Evolutionary conservation across 1,284 basidiomycete species (phyloP).

Genomic region (Lentinus polychrous): DNA sequence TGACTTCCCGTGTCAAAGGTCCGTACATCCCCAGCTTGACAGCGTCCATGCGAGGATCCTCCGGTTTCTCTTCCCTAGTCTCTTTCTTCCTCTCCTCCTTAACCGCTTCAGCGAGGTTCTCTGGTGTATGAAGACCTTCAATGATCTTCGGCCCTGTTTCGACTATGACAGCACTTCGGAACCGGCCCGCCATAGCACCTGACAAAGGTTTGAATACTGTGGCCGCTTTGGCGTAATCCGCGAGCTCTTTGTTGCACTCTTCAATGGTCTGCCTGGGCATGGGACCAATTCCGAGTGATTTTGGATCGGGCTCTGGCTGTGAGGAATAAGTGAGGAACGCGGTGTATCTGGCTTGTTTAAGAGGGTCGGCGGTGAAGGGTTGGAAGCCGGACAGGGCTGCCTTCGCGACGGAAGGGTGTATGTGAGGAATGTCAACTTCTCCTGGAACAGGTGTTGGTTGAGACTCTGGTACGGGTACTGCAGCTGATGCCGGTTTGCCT

Average conservation of each 20-base stretch:
- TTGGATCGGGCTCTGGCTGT: slow-evolving; percentile 29
- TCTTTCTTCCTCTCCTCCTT: slow-evolving; percentile 25
- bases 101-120: slow-evolving; percentile 32
- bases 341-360: slow-evolving; percentile 82
- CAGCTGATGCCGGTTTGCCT: slow-evolving; percentile 19
- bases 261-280: slow-evolving; percentile 54
- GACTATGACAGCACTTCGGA: slow-evolving; percentile 70
- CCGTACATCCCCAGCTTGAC: slow-evolving; percentile 87
- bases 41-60: slow-evolving; percentile 75
- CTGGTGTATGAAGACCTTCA: slow-evolving; percentile 71
- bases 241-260: slow-evolving; percentile 76
- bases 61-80: slow-evolving; percentile 38
- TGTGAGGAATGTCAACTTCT: slow-evolving; percentile 41
- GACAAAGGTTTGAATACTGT: slow-evolving; percentile 88
- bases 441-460: slow-evolving; percentile 15
- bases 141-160: slow-evolving; percentile 58
- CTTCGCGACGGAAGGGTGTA: slow-evolving; percentile 75
- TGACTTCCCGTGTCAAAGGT: slow-evolving; percentile 68
- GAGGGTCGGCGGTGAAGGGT: slow-evolving; percentile 72
- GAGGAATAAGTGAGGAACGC: slow-evolving; percentile 67
- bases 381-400: slow-evolving; percentile 84
- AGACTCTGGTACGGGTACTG: slow-evolving; percentile 28
- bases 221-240: slow-evolving; percentile 84
- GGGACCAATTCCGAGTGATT: slow-evolving; percentile 25
- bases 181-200: slow-evolving; percentile 89